Evolutionary conservation across 1,284 basidiomycete genomes (phyloP), one percentile per base, ranked within the genome.

Genomic region (Jaminaea rosea): DNA sequence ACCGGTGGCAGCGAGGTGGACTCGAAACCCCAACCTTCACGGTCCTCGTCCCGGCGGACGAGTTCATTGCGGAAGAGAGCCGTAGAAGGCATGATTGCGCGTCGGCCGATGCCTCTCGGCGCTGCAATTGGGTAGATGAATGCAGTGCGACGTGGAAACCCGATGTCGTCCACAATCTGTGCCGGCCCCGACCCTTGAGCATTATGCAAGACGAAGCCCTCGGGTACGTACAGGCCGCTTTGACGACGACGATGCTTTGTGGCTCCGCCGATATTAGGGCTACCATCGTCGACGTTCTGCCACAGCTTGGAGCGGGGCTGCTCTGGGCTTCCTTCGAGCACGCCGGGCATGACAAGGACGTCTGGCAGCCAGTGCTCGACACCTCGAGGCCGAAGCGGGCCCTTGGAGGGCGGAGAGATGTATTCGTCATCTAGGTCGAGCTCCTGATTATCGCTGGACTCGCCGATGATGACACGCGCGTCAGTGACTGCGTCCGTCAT

Each of bases 21-120:
- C 19, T 73, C 70, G 62, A 62, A 73, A 19, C 70, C 70, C 69
- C 69, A 73, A n/a, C 70, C 70, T 24, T 72, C 67, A 4, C 59
- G 55, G 37, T 73, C 70, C 9, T 67, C 65, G 11, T 67, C 67
- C 19, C 69, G 59, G 31, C 59, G 60, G 3, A 66, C 67, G 3
- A 73, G 67, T 36, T 64, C 65, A 39, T 73, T 73, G n/a, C 70
- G 60, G 57, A 73, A 73, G 15, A 73, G 62, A 0, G 67, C 67
- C 1, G 70, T 73, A 13, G 60, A 67, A 1, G 65, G 63, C 21
- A 54, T 60, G n/a, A 63, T 62, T 24, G 63, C 69, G 45, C 70
- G 59, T 19, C 69, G 56, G 13, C 70, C 69, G 27, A 73, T 67
- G 4, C 63, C 63, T 6, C 49, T 45, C 2, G 70, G 70, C 13